phyloP scores from a whole-genome alignment of 2,329 filamentous ascomycete genomes.

The Gaeumannomyces tritici region DNA sequence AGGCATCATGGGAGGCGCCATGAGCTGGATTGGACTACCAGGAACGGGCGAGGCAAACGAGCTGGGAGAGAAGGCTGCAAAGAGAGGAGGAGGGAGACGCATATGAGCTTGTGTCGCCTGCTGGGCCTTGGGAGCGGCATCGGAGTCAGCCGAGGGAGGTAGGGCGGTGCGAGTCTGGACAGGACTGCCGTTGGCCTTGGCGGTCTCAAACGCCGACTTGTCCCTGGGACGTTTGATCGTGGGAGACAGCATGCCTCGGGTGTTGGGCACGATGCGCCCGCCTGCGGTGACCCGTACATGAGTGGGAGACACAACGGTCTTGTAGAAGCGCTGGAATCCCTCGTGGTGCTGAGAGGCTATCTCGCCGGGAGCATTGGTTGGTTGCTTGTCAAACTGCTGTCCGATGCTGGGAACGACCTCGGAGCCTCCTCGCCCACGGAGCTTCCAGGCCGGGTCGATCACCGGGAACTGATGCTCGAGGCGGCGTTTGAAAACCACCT shows the following conservation, averaged over 20 bases:
- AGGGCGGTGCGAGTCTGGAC: conserved; percentile 5
- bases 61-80: conserved; percentile 16
- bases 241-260: conserved; percentile 41
- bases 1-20: conserved; percentile 25
- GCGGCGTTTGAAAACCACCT: conserved; percentile 18
- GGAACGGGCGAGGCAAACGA: conserved; percentile 3
- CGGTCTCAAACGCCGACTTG: conserved; percentile 15
- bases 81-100: conserved; percentile 17
- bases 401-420: conserved; percentile 22
- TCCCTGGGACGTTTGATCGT: conserved; percentile 41
- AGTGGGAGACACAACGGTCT: conserved; percentile 57
- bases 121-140: neutral
- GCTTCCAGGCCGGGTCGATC: conserved; percentile 26
- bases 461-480: conserved; percentile 13
- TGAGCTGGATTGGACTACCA: neutral
- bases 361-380: conserved; percentile 43
- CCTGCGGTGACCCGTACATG: conserved; percentile 59
- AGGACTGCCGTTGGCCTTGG: conserved; percentile 10
- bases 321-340: conserved; percentile 60
- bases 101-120: conserved; percentile 7
- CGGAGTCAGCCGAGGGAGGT: conserved; percentile 3
- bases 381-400: conserved; percentile 22
- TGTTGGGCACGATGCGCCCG: conserved; percentile 58
- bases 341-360: conserved; percentile 47
- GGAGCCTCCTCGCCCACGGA: conserved; percentile 33